These are phyloP conservation scores for Neofusicoccum laricinum DNA, from an alignment of 2,329 filamentous ascomycete species.

Conservation along the genomic window DNA sequence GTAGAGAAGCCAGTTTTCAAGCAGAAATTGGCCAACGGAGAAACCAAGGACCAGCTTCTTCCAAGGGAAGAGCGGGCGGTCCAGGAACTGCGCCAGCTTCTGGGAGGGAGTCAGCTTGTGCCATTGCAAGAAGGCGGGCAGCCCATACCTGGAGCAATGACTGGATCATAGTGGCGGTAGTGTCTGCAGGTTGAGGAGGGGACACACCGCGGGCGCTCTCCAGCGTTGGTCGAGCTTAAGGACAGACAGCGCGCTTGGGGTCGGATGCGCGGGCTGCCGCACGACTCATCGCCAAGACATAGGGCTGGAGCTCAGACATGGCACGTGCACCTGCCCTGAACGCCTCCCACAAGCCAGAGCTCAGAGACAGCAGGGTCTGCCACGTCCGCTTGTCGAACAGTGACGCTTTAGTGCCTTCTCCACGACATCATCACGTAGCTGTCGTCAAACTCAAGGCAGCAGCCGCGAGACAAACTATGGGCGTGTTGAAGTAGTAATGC, in stretches of 20 bases:
- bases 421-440: no score
- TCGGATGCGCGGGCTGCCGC: background rate
- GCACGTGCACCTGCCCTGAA: background rate
- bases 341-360: background rate
- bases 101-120: constrained; percentile 26
- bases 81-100: constrained; percentile 78
- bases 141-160: constrained; percentile 11
- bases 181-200: background rate
- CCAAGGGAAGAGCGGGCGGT: constrained; percentile 93
- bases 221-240: background rate
- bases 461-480: no score
- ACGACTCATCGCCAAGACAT: constrained; percentile 12
- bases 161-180: constrained; percentile 17
- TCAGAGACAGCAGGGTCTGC: background rate
- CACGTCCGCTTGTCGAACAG: no score
- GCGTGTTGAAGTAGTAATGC: background rate
- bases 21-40: constrained; percentile 83
- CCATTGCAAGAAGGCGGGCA: background rate
- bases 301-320: constrained; percentile 2
- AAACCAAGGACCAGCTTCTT: constrained; percentile 95
- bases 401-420: no score
- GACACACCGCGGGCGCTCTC: background rate
- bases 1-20: constrained; percentile 84
- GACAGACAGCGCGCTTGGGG: constrained; percentile 1
- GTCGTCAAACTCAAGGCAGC: no score